Base-by-base conservation (phyloP, 2,329 filamentous ascomycete species). In the Shiraia sp. region DNA sequence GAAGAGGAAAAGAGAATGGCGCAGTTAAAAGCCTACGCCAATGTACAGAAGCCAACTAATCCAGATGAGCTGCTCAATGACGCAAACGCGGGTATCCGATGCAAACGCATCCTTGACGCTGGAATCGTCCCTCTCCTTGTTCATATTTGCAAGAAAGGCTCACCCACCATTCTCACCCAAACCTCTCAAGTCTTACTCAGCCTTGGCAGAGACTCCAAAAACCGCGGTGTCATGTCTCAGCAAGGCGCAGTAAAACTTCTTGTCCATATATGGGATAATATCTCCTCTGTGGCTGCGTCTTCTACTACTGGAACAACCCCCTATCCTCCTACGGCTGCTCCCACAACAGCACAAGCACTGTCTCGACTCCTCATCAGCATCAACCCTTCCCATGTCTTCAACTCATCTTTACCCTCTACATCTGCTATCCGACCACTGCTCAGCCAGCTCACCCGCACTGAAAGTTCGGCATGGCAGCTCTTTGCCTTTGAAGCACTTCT, bases 1-100 rank as follows among this genome's bases (percentile, higher is more conserved):
- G 92, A 96, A 50, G 93, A 99, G 69, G 87, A 96, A 59, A 93
- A 92, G 73, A 90, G 88, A 61, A 89, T 99, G 74, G 81, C 81
- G 5, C 88, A 99, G 66, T 79, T 99, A 31, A 96, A 95, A 74
- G 89, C 90, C 2, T 99, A 97, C 59, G 93, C 93, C 10, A 89
- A 95, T 63, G 87, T 90, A 1, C 84, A 85, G 4, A 90, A 89
- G 59, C 69, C 74, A 2, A 65, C 76, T 0, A 73, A 78, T 2
- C 75, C 79, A 0, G 82, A 91, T 61, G 81, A 82, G 6, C 75
- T 95, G 0, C 85, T 93, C 42, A 82, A 90, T 47, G 85, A 95
- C 42, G 77, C 85, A 2, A 83, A 88, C 52, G 90, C 95, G 24
- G 77, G 81, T 12, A 78, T 79, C 46, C 83, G 93, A 16, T 96